phyloP scores from a whole-genome alignment of 176 grass and related monocot species.

The Poa pratensis region DNA sequence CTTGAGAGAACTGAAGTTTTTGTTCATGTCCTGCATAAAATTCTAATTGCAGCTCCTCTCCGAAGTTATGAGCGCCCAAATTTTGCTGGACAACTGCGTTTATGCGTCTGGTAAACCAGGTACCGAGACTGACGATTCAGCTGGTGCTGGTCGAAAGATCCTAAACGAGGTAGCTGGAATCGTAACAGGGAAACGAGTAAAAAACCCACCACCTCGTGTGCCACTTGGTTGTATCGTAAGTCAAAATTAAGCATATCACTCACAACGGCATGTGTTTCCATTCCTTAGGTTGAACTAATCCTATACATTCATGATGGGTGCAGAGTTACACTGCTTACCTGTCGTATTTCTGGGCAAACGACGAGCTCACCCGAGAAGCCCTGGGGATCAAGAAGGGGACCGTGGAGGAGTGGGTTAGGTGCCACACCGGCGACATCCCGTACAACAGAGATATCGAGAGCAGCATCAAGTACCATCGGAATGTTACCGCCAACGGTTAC shows the following conservation, averaged over 20 bases:
- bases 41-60: constrained; percentile 33
- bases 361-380: constrained; percentile 26
- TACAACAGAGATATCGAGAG: constrained; percentile 16
- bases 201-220: constrained; percentile 33
- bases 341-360: constrained; percentile 64
- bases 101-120: constrained; percentile 33
- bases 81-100: constrained; percentile 46
- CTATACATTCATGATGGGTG: not conserved
- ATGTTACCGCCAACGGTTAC: constrained; percentile 41
- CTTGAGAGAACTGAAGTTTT: not conserved
- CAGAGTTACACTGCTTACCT: constrained; percentile 57
- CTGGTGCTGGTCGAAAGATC: constrained; percentile 20
- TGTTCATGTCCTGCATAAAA: not conserved
- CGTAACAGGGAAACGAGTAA: not conserved
- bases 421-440: constrained; percentile 27
- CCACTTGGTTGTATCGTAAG: constrained; percentile 50
- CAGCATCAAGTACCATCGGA: constrained; percentile 48
- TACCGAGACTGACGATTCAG: not conserved
- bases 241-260: not conserved
- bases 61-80: not conserved
- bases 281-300: not conserved
- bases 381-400: constrained; percentile 60
- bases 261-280: not conserved
- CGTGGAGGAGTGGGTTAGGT: constrained; percentile 51
- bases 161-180: constrained; percentile 16